These are phyloP conservation scores for Cutaneotrichosporon dermatis DNA, from an alignment of 1,284 basidiomycete species.

Conservation along the genomic window DNA sequence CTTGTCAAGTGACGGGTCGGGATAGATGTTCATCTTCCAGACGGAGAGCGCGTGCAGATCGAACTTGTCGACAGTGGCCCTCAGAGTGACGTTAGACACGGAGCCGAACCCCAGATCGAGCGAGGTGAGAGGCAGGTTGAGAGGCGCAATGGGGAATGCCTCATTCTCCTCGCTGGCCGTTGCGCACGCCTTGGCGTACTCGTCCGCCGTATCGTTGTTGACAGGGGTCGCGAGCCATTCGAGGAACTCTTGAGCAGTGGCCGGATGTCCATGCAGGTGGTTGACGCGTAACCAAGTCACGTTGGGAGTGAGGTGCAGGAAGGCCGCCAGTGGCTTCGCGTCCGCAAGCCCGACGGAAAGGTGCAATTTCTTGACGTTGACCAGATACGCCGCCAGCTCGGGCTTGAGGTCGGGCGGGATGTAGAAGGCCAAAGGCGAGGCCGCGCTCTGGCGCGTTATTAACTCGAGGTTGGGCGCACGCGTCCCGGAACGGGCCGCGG, in stretches of 20 bases:
- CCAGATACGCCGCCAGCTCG: background rate
- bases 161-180: background rate
- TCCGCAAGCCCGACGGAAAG: background rate
- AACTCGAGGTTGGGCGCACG: slow-evolving; percentile 7
- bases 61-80: background rate
- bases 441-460: background rate
- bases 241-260: background rate
- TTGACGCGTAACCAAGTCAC: slow-evolving; percentile 12
- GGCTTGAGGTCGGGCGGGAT: background rate
- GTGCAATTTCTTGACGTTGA: slow-evolving; percentile 7
- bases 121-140: slow-evolving; percentile 1
- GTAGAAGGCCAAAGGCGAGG: background rate
- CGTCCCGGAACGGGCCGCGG: background rate
- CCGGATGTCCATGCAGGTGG: background rate
- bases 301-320: slow-evolving; percentile 9
- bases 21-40: background rate
- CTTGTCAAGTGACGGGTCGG: background rate
- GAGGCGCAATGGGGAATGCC: background rate
- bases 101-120: background rate
- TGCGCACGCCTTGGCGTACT: background rate
- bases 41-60: background rate
- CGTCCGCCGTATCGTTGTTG: background rate
- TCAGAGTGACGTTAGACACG: too few relatives aligned
- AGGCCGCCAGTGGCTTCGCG: background rate
- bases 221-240: background rate